phyloP scores from a whole-genome alignment of 2,329 filamentous ascomycete genomes.

The Cadophora luteo-olivacea region DNA sequence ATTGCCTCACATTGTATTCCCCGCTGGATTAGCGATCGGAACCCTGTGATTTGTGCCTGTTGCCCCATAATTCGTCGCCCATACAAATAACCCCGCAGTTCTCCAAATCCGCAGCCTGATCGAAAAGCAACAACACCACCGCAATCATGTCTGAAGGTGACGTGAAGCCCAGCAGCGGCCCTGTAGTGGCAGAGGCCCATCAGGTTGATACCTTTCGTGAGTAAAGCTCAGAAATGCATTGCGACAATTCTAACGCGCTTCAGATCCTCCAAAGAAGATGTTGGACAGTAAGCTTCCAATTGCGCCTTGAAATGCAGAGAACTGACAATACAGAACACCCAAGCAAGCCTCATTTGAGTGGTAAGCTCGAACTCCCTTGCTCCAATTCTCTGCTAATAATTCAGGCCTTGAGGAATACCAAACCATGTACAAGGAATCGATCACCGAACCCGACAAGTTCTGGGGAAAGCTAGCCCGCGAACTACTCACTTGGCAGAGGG shows the following conservation, averaged over 20 bases:
- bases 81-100: constrained; percentile 23
- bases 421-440: constrained; percentile 79
- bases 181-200: constrained; percentile 77
- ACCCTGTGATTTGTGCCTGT: constrained; percentile 13
- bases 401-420: constrained; percentile 71
- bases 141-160: constrained; percentile 53
- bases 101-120: neutral
- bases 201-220: constrained; percentile 76
- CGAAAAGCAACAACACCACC: constrained; percentile 18
- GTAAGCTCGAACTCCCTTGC: constrained; percentile 51
- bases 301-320: constrained; percentile 5
- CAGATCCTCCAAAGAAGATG: constrained; percentile 71
- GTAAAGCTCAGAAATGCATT: constrained; percentile 39
- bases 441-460: constrained; percentile 86
- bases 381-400: constrained; percentile 10
- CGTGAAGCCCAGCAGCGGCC: constrained; percentile 50
- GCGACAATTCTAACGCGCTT: constrained; percentile 32
- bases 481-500: constrained; percentile 85
- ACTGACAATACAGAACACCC: constrained; percentile 64
- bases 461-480: constrained; percentile 88
- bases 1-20: neutral
- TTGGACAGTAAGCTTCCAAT: constrained; percentile 63
- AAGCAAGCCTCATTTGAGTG: constrained; percentile 69
- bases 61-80: constrained; percentile 8
- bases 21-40: constrained; percentile 20